Conservation (phyloP, 352 stramenopile species). For the Bremia lactucae region DNA sequence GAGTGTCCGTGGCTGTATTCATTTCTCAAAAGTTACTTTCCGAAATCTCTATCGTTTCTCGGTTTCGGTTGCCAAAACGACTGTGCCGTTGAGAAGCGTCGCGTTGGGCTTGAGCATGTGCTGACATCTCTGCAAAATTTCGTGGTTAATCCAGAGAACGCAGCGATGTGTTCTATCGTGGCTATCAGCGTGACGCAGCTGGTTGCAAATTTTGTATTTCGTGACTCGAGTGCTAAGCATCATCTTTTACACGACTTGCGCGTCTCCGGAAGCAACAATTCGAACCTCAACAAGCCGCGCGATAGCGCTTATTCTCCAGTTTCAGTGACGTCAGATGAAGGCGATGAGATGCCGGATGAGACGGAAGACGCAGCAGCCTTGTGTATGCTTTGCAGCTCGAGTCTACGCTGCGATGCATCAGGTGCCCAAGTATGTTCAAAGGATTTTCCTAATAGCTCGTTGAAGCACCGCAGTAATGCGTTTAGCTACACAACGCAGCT, state of each 20-base stretch:
- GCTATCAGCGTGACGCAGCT: neutral
- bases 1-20: neutral
- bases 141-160: neutral
- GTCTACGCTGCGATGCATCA: neutral
- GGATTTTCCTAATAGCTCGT: neutral
- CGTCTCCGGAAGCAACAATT: neutral
- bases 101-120: neutral
- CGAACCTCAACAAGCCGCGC: neutral
- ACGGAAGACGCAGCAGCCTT: neutral
- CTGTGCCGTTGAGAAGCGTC: neutral
- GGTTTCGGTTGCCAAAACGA: neutral
- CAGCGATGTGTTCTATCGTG: neutral
- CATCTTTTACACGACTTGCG: neutral
- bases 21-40: constrained; percentile 1
- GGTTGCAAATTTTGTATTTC: neutral
- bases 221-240: neutral
- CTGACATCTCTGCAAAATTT: constrained; percentile 1
- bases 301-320: neutral
- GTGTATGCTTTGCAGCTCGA: neutral
- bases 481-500: neutral
- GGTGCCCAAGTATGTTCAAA: neutral
- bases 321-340: constrained; percentile 1
- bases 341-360: neutral
- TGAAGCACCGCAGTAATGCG: neutral
- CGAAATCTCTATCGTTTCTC: neutral